These are phyloP conservation scores for Colletotrichum viniferum DNA, from an alignment of 2,329 filamentous ascomycete genomes.

Conservation along the genomic window DNA sequence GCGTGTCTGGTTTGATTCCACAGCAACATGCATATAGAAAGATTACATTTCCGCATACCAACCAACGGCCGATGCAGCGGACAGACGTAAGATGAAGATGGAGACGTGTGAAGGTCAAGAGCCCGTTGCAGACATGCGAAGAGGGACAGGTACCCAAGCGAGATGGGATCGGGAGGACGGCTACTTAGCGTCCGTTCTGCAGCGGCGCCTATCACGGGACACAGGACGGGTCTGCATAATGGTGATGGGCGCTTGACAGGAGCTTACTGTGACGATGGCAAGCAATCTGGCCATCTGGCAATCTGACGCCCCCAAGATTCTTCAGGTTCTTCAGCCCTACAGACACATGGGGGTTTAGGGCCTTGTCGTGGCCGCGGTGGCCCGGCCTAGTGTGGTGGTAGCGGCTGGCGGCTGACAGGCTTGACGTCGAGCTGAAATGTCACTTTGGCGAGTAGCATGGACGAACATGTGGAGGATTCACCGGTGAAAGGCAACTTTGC, in stretches of 20 bases:
- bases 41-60: background rate
- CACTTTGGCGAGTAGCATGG: background rate
- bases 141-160: background rate
- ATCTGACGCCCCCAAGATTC: background rate
- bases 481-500: background rate
- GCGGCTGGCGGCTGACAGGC: background rate
- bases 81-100: background rate
- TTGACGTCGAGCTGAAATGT: background rate
- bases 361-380: background rate
- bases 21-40: background rate
- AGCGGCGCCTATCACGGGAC: background rate
- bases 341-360: background rate
- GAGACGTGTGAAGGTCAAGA: background rate
- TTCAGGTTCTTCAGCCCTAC: conserved; percentile 11
- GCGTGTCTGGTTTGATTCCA: conserved; percentile 11
- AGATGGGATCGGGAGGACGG: background rate
- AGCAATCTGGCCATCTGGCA: background rate
- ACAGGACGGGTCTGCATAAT: background rate
- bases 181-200: background rate
- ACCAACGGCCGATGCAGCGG: background rate
- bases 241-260: background rate
- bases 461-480: background rate
- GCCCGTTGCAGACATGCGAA: background rate
- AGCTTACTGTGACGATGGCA: background rate
- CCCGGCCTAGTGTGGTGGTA: background rate